Base-by-base conservation (phyloP, 345 rosid species). In the Linum trigynum region DNA sequence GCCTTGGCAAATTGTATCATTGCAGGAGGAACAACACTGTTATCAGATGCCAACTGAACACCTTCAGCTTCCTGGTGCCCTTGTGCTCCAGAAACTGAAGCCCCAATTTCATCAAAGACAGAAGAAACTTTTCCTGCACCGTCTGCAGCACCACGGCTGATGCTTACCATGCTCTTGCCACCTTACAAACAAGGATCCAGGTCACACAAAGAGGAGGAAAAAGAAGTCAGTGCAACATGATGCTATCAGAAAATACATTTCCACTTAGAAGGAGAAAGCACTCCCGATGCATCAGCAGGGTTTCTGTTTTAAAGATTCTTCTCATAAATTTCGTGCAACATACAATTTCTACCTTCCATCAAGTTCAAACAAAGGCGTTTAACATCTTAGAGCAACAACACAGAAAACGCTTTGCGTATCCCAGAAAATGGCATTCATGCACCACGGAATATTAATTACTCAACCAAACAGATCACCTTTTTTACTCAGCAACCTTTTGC, bases 1-100 rank as follows among this genome's bases (percentile, higher is more conserved):
- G 98, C 83, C 80, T 89, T 95, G 43, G 98, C 92, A 68, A 95
- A 95, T 64, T 89, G 97, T 70, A 95, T 74, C 85, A 89, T 75
- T 32, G 94, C 74, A 72, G 91, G 76, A 58, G 83, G 77, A 6
- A 77, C 75, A 36, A 80, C 80, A 75, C 84, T 92, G 65, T 74
- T 85, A 69, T 86, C 91, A 72, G 89, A 74, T 65, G 68, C 73
- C 38, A 92, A 76, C 63, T 87, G 98, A 65, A 80, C 76, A 69
- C 74, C 78, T 63, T 89, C 98, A 69, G 84, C 78, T 78, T 94
- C 96, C 64, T 75, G 80, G 60, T 64, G 80, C 32, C 84, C 71
- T 67, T 79, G 96, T 64, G 78, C 80, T 67, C 76, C 67, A 48
- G 86, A 67, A 64, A 80, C 82, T 75, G 90, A 70, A 75, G 79